Percentiles rank a stretch among this genome's conserved stretches.
phyloP scores from a whole-genome alignment of 495 filamentous ascomycete genomes.

The Xylaria cubensis region DNA sequence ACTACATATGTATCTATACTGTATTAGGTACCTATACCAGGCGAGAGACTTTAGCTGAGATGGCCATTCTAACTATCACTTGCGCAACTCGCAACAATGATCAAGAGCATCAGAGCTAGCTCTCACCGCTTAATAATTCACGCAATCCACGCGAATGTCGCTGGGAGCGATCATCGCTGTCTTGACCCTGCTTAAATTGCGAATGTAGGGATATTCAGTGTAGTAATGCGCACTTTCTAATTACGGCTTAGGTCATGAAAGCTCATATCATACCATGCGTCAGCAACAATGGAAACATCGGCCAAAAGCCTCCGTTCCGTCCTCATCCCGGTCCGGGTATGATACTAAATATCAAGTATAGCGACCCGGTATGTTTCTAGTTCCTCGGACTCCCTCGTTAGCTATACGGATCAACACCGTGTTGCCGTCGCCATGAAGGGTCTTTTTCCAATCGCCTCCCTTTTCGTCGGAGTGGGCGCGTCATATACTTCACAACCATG shows the following conservation, averaged over 20 bases:
- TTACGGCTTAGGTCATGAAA: conserved; percentile 13
- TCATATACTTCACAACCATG: conserved; percentile 18
- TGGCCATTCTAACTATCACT: background rate
- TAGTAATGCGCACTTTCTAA: conserved; percentile 21
- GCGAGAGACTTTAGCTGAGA: no score
- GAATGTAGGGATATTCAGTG: conserved; percentile 3
- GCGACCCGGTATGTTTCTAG: background rate
- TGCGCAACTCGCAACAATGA: background rate
- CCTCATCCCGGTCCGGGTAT: background rate
- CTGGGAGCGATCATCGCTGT: background rate
- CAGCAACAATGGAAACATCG: background rate
- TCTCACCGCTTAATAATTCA: background rate
- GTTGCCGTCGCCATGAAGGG: conserved; percentile 18
- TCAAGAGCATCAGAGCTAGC: background rate
- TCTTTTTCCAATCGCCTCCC: background rate
- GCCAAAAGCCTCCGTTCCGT: background rate
- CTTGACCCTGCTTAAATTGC: conserved; percentile 1
- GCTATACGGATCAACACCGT: background rate
- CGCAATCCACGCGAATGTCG: background rate
- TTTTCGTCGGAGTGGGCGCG: conserved; percentile 9
- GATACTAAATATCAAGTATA: conserved; percentile 3
- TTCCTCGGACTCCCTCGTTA: background rate
- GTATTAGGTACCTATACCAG: no score
- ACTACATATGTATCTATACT: no score
- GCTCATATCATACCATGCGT: conserved; percentile 6